phyloP scores from a whole-genome alignment of 2,329 filamentous ascomycete genomes.

The Aureobasidium sp. region DNA sequence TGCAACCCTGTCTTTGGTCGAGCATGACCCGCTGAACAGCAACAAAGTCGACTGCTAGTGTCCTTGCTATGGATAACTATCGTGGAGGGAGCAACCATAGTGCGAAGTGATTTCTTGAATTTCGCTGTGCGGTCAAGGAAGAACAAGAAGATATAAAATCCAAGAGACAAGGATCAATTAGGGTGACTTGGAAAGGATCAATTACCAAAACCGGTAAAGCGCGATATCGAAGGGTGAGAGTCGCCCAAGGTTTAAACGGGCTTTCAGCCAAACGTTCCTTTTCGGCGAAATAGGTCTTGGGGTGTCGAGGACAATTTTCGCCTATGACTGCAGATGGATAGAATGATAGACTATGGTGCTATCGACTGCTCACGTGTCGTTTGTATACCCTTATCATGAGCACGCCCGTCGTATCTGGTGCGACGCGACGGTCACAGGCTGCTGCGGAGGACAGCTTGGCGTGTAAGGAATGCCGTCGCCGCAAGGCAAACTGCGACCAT shows the following conservation, averaged over 20 bases:
- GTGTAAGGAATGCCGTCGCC: slow-evolving; percentile 13
- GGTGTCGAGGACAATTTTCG: not conserved
- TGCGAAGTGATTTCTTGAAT: not conserved
- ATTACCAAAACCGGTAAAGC: not conserved
- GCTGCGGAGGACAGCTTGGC: slow-evolving; percentile 10
- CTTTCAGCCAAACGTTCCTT: not conserved
- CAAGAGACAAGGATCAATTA: not conserved
- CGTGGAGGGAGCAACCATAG: not conserved
- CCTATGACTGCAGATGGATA: not conserved
- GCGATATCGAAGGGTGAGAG: not conserved
- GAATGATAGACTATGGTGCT: slow-evolving; percentile 5
- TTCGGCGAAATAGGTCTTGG: slow-evolving; percentile 2
- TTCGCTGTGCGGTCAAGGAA: not conserved
- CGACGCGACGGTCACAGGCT: slow-evolving; percentile 1
- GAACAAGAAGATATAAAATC: not conserved
- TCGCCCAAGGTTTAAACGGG: slow-evolving; percentile 1
- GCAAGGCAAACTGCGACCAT: slow-evolving; percentile 11
- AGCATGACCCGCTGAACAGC: not conserved
- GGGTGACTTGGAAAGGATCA: not conserved
- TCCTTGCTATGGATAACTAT: not conserved
- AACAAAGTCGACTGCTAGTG: not conserved
- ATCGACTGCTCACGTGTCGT: not conserved
- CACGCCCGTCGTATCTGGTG: not conserved
- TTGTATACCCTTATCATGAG: slow-evolving; percentile 6
- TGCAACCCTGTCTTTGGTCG: not conserved